Conservation (phyloP, 768 basidiomycete genomes). For the Amanita muscaria region DNA sequence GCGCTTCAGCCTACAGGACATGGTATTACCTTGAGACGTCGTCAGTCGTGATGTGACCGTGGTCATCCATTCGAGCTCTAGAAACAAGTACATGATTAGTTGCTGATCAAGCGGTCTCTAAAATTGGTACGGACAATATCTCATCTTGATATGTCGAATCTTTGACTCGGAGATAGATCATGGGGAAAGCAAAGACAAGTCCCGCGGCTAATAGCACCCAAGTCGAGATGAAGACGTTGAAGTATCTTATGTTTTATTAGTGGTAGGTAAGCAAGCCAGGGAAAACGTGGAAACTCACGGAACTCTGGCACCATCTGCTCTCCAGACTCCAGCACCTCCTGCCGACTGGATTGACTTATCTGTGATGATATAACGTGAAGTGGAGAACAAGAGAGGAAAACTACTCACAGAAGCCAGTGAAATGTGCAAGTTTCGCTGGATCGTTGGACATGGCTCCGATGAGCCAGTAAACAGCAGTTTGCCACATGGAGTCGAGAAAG, state of each 20-base stretch:
- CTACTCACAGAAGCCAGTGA: conserved; percentile 69
- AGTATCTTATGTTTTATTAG: conserved; percentile 42
- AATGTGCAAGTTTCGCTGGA: conserved; percentile 68
- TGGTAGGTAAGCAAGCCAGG: too few relatives aligned
- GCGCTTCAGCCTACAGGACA: too few relatives aligned
- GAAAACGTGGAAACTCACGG: conserved; percentile 38
- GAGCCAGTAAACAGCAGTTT: conserved; percentile 74
- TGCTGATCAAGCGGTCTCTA: background rate
- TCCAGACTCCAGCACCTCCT: conserved; percentile 66
- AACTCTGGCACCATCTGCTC: conserved; percentile 51
- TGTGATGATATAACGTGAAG: background rate
- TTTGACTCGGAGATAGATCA: conserved; percentile 65
- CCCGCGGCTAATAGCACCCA: conserved; percentile 63
- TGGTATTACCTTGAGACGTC: too few relatives aligned
- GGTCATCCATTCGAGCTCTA: conserved; percentile 37
- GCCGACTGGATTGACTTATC: conserved; percentile 75
- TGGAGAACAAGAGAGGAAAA: too few relatives aligned
- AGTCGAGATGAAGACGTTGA: conserved; percentile 66
- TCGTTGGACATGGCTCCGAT: conserved; percentile 85
- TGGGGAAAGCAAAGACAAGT: conserved; percentile 58
- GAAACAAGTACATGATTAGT: background rate
- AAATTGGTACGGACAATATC: conserved; percentile 32
- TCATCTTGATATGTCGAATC: conserved; percentile 48
- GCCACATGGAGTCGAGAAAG: conserved; percentile 78
- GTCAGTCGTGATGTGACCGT: conserved; percentile 21